Conservation (phyloP, 1,284 basidiomycete genomes). For the Cryptococcus wingfieldii region DNA sequence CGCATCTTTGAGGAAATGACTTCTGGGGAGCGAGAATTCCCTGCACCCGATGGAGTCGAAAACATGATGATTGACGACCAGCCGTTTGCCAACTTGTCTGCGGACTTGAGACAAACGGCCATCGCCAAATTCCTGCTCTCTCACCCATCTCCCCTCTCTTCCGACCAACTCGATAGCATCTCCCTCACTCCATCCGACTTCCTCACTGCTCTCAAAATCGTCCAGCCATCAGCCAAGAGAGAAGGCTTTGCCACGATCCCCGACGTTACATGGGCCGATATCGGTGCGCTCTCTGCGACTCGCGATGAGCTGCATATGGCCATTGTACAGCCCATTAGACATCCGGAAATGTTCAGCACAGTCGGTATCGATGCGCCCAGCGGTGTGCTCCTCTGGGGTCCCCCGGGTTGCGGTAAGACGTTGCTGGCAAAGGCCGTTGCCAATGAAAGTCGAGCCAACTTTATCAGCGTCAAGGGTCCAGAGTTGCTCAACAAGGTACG, state of each 20-base stretch:
- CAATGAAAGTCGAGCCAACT: constrained; percentile 89
- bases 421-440: constrained; percentile 94
- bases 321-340: constrained; percentile 88
- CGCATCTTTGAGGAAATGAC: constrained; percentile 85
- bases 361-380: constrained; percentile 83
- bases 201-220: constrained; percentile 67
- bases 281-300: constrained; percentile 82
- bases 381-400: constrained; percentile 96
- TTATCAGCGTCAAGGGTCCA: constrained; percentile 95
- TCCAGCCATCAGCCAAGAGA: constrained; percentile 93
- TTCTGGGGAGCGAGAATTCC: constrained; percentile 59
- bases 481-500: constrained; percentile 90
- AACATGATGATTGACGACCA: constrained; percentile 33
- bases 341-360: constrained; percentile 80
- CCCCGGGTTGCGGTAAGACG: constrained; percentile 96
- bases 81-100: constrained; percentile 36
- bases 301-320: constrained; percentile 95
- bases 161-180: constrained; percentile 71
- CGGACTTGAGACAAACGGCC: constrained; percentile 57
- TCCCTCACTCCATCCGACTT: constrained; percentile 80
- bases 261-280: constrained; percentile 89
- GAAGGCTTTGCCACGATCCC: constrained; percentile 98
- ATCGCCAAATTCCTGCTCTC: constrained; percentile 84
- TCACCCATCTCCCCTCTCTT: constrained; percentile 73
- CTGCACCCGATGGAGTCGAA: constrained; percentile 21